Percentiles rank a stretch among this genome's conserved stretches.
phyloP scores from a whole-genome alignment of 176 grass and related monocot species.

The Coix lacrymajobi region DNA sequence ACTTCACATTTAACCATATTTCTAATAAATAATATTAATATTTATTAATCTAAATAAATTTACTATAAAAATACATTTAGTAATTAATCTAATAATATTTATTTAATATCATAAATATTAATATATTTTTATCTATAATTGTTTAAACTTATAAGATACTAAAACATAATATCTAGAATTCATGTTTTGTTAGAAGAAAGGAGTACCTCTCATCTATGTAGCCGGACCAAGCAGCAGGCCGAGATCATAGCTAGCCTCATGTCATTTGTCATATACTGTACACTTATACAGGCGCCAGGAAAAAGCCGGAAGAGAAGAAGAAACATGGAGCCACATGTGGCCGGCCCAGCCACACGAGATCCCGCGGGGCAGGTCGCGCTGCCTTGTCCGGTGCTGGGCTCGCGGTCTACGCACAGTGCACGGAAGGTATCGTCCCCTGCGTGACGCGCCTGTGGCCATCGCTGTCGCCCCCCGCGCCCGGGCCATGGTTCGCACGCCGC shows the following conservation, averaged over 20 bases:
- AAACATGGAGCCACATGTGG: neutral
- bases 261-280: neutral
- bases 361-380: neutral
- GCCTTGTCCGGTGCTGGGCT: neutral
- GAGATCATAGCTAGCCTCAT: neutral
- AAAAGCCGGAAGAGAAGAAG: neutral
- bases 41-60: too few relatives aligned
- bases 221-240: neutral
- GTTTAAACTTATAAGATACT: too few relatives aligned
- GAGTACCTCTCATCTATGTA: too few relatives aligned
- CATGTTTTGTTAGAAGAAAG: too few relatives aligned
- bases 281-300: neutral
- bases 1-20: too few relatives aligned
- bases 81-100: too few relatives aligned
- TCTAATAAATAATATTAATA: too few relatives aligned
- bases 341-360: neutral
- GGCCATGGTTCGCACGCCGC: neutral
- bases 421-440: slow-evolving; percentile 37
- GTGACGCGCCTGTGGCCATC: neutral
- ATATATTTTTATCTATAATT: too few relatives aligned
- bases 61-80: too few relatives aligned
- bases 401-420: neutral
- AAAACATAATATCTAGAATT: too few relatives aligned
- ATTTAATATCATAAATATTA: too few relatives aligned
- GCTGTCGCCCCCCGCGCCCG: neutral